Evolutionary conservation across 345 rosid genomes (phyloP).

Genomic region (Trapa incisa): DNA sequence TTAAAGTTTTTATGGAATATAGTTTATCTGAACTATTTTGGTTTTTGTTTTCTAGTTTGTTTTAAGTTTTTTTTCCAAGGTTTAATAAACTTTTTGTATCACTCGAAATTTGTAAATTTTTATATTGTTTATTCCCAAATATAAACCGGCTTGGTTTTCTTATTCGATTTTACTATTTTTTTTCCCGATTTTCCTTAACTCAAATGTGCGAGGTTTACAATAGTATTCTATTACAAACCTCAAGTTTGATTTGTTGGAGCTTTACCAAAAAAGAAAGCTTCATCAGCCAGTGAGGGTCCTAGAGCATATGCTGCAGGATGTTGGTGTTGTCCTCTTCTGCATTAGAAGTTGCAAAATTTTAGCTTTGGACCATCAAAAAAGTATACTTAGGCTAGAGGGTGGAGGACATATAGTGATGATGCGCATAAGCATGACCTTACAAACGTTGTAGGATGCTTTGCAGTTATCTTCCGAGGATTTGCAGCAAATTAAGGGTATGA

Average conservation of each 20-base stretch:
- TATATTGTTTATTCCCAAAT: no score
- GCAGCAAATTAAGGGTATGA: not conserved
- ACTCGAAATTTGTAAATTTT: no score
- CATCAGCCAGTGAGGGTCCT: constrained; percentile 20
- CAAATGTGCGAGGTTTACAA: no score
- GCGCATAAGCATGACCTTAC: constrained; percentile 16
- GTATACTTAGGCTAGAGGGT: not conserved
- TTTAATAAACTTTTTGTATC: no score
- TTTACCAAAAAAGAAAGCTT: constrained; percentile 20
- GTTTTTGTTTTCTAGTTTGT: no score
- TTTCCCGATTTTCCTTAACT: no score
- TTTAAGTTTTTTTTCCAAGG: no score
- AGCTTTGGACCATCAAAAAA: not conserved
- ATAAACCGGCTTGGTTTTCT: no score
- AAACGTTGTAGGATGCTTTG: constrained; percentile 1
- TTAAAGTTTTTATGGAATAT: no score
- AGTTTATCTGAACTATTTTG: no score
- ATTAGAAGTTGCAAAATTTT: not conserved
- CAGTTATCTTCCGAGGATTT: not conserved
- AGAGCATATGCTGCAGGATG: constrained; percentile 17
- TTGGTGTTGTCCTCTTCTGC: constrained; percentile 18
- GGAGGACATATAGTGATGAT: not conserved
- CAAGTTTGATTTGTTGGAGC: constrained; percentile 17
- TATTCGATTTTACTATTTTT: no score
- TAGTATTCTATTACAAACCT: constrained; percentile 16